Base-by-base conservation (phyloP, 805 yeast species). In the Lipomyces anomalus region DNA sequence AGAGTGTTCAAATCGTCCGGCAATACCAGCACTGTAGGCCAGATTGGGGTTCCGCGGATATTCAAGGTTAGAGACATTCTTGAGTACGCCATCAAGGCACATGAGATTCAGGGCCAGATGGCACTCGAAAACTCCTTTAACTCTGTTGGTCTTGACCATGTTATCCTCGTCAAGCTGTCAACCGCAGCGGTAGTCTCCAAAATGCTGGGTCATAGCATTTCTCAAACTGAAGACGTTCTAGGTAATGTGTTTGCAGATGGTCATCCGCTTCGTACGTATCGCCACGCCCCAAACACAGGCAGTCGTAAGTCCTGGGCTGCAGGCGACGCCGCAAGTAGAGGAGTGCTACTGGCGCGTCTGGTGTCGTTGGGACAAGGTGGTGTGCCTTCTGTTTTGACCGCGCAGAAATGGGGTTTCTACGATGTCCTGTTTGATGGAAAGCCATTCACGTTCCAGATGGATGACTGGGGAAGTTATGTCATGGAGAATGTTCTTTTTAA, bases 261-360 rank as follows among this genome's bases (percentile, higher is more conserved):
- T 24, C 79, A 75, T 53, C 56, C 78, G 3, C 63, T 77, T 48
- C 69, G 82, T 61, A 78, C 82, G 24, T 77, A 77, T 57, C 72
- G 82, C 57, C 82, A 77, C 57, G 78, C 81, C 6, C 82, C 82
- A 51, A 77, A 77, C 62, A 78, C 82, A 42, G 76, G 76, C 64
- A 72, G 79, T 6, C 70, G 82, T 58, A 77, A 77, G 63, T 76
- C 80, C 1, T 77, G 82, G 82, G 82, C 82, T 22, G 82, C 82
- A 11, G 82, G 82, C 48, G 82, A 77, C 56, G 81, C 82, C 9
- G 72, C 71, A 40, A 67, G 78, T 13, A 67, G 81, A 49, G 82
- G 81, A 17, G 81, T 77, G 13, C 74, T 75, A 61, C 61, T 78
- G 47, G 80, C 72, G 4, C 70, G 72, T 46, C 65, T 73, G 45